phyloP scores from a whole-genome alignment of 345 rosid species.

The Streptanthus diversifolius region DNA sequence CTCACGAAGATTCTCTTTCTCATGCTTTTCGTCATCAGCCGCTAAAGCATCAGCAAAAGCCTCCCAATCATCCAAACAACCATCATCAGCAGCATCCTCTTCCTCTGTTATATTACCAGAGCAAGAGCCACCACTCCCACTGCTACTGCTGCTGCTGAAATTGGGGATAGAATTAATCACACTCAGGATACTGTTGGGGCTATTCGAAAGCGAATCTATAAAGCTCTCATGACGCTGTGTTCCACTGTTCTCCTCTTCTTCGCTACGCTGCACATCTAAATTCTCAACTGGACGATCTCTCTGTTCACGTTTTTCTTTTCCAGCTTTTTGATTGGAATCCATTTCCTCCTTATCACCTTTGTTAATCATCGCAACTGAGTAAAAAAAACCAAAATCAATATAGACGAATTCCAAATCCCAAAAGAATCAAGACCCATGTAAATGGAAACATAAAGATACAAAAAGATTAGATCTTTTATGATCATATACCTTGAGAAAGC shows the following conservation, averaged over 20 bases:
- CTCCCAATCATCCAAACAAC: conserved; percentile 95
- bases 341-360: conserved; percentile 53
- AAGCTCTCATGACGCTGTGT: conserved; percentile 51
- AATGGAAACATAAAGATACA: not conserved
- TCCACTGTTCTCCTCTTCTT: conserved; percentile 38
- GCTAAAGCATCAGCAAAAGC: conserved; percentile 94
- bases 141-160: conserved; percentile 60
- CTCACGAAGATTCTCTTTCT: conserved; percentile 33
- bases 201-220: conserved; percentile 52
- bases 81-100: conserved; percentile 60
- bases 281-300: conserved; percentile 42
- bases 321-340: conserved; percentile 22
- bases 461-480: not conserved
- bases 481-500: conserved; percentile 78
- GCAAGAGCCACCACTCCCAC: conserved; percentile 77
- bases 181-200: conserved; percentile 46
- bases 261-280: conserved; percentile 35
- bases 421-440: not conserved
- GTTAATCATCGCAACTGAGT: conserved; percentile 48
- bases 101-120: conserved; percentile 84
- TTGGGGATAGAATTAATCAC: conserved; percentile 46
- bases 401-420: not conserved
- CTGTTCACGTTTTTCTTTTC: conserved; percentile 15
- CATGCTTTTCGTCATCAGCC: conserved; percentile 48
- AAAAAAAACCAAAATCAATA: conserved; percentile 2